These are phyloP conservation scores for Pichia inconspicua DNA, from an alignment of 1,139 yeast species.

Conservation along the genomic window DNA sequence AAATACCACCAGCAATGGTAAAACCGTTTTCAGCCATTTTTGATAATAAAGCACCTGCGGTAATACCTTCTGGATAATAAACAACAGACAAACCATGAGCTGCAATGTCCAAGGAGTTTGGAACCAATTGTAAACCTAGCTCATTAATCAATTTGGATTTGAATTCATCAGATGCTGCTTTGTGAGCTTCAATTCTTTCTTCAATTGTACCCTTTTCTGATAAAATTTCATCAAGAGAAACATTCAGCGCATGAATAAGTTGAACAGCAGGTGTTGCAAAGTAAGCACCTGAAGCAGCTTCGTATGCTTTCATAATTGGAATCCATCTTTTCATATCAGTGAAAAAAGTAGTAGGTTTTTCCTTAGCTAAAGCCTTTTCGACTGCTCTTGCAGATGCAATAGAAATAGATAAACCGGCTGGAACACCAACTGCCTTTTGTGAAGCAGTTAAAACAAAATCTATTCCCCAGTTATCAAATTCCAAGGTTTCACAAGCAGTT, in stretches of 20 bases:
- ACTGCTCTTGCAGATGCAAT: conserved; percentile 73
- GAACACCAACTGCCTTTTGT: conserved; percentile 92
- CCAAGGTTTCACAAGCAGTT: conserved; percentile 77
- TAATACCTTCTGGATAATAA: conserved; percentile 70
- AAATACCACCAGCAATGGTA: conserved; percentile 86
- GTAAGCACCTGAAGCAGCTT: conserved; percentile 73
- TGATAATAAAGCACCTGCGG: conserved; percentile 56
- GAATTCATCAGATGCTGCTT: conserved; percentile 53
- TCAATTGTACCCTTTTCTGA: conserved; percentile 47
- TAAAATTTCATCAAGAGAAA: conserved; percentile 61
- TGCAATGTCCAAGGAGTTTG: conserved; percentile 48
- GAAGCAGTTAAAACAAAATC: conserved; percentile 89
- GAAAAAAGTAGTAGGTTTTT: conserved; percentile 52
- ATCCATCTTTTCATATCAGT: conserved; percentile 81
- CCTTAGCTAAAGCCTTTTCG: conserved; percentile 46
- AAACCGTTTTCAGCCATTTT: conserved; percentile 59
- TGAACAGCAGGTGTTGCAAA: conserved; percentile 95
- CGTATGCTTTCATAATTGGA: conserved; percentile 84
- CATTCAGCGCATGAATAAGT: conserved; percentile 72
- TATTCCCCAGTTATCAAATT: conserved; percentile 84
- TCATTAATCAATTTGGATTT: conserved; percentile 43
- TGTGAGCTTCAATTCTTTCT: conserved; percentile 57
- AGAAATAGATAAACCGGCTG: conserved; percentile 81
- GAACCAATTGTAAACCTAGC: conserved; percentile 63
- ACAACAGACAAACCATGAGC: conserved; percentile 88